phyloP scores from a whole-genome alignment of 352 stramenopile genomes.

The Salisapilia sapeloensis region DNA sequence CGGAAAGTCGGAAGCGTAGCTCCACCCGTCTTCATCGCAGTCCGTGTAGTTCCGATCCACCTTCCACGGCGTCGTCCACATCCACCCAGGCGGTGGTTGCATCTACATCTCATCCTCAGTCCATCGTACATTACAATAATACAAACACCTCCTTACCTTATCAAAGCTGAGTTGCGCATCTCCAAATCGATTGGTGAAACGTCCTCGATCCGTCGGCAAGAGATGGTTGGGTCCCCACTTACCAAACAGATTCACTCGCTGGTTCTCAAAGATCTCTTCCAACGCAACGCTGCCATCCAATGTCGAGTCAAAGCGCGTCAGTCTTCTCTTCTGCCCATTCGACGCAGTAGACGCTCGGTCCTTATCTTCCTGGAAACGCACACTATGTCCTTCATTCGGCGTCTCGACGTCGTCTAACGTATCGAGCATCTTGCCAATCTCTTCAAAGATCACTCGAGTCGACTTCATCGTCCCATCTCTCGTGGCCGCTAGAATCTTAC shows the following conservation, averaged over 20 bases:
- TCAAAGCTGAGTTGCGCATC: slow-evolving; percentile 68
- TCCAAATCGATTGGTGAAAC: slow-evolving; percentile 70
- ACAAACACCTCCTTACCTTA: slow-evolving; percentile 39
- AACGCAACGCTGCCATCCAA: slow-evolving; percentile 23
- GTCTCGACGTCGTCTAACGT: too few species aligned
- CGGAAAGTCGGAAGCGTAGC: slow-evolving; percentile 73
- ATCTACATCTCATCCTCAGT: too few species aligned
- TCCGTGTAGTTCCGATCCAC: slow-evolving; percentile 82
- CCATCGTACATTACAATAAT: too few species aligned
- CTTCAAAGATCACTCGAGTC: slow-evolving; percentile 31
- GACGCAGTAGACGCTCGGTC: too few species aligned
- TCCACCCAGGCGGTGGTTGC: slow-evolving; percentile 61
- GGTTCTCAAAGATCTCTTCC: slow-evolving; percentile 81
- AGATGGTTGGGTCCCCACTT: slow-evolving; percentile 78
- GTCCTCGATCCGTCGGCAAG: slow-evolving; percentile 56
- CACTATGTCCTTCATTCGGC: too few species aligned
- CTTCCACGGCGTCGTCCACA: slow-evolving; percentile 72
- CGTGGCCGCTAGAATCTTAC: slow-evolving; percentile 59
- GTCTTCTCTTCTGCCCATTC: too few species aligned
- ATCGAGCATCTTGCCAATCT: slow-evolving; percentile 10
- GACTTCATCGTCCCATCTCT: slow-evolving; percentile 50
- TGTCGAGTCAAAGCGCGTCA: slow-evolving; percentile 3
- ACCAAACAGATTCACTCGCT: slow-evolving; percentile 75
- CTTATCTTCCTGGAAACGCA: too few species aligned
- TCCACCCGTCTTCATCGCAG: slow-evolving; percentile 79